These are phyloP conservation scores for Niebla homalea DNA, from an alignment of 495 filamentous ascomycete species.

Conservation along the genomic window DNA sequence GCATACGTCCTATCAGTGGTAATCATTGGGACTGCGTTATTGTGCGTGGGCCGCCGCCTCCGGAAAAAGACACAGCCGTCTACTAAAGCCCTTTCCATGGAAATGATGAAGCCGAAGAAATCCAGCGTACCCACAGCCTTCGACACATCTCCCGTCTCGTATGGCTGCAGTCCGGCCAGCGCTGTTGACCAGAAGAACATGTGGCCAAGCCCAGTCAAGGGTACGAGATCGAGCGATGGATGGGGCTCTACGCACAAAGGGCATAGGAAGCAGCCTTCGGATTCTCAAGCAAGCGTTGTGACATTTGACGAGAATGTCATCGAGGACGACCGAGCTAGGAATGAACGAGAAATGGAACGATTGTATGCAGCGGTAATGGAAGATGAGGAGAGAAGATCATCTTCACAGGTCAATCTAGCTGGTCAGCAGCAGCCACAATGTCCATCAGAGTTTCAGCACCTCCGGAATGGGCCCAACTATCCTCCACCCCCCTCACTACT, in stretches of 20 bases:
- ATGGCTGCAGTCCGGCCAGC: constrained; percentile 35
- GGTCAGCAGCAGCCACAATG: constrained; percentile 10
- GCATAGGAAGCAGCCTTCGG: constrained; percentile 25
- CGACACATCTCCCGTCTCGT: constrained; percentile 20
- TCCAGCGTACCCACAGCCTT: constrained; percentile 17
- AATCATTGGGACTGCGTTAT: constrained; percentile 50
- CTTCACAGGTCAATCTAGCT: constrained; percentile 13
- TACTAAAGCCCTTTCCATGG: constrained; percentile 40
- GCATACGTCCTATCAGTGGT: constrained; percentile 65
- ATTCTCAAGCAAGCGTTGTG: constrained; percentile 35
- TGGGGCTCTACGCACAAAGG: constrained; percentile 31
- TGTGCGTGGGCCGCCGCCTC: constrained; percentile 49
- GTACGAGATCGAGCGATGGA: constrained; percentile 22
- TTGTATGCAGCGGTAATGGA: constrained; percentile 87
- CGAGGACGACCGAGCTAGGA: constrained; percentile 53
- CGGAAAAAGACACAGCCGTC: constrained; percentile 40
- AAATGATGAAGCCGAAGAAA: constrained; percentile 43
- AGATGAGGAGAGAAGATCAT: constrained; percentile 60
- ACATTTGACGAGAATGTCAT: constrained; percentile 67
- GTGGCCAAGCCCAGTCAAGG: constrained; percentile 30
- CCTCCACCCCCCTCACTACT: constrained; percentile 6
- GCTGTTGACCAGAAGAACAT: constrained; percentile 19
- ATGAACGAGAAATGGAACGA: constrained; percentile 71
- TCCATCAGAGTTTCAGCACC: constrained; percentile 20
- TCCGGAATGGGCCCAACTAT: constrained; percentile 13